Evolutionary conservation across 345 rosid species (phyloP).

Genomic region (Raphanus sativus): DNA sequence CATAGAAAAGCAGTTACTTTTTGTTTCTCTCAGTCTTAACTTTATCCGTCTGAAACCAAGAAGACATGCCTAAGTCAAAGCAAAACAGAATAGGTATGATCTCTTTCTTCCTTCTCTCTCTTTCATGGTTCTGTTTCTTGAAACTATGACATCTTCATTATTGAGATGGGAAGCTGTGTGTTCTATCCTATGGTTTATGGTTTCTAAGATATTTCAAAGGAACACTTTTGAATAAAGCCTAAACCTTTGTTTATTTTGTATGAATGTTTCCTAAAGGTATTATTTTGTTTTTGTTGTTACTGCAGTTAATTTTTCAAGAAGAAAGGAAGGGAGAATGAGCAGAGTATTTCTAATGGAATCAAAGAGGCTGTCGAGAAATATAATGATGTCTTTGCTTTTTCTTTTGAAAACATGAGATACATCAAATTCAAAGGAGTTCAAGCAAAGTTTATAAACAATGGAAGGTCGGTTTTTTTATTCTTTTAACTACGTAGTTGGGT

Average conservation of each 20-base stretch:
- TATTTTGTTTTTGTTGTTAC: not conserved
- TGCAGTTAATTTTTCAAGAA: slow-evolving; percentile 87
- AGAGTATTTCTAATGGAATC: slow-evolving; percentile 55
- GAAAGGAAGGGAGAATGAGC: slow-evolving; percentile 92
- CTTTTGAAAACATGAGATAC: too few species aligned
- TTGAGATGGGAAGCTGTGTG: not conserved
- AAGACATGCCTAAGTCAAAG: slow-evolving; percentile 92
- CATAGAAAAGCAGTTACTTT: too few species aligned
- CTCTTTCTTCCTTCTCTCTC: not conserved
- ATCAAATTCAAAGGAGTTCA: too few species aligned
- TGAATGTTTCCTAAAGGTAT: too few species aligned
- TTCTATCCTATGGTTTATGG: slow-evolving; percentile 32
- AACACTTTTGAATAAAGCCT: not conserved
- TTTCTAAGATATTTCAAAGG: slow-evolving; percentile 4
- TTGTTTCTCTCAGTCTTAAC: too few species aligned
- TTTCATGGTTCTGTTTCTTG: not conserved
- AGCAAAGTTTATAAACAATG: too few species aligned
- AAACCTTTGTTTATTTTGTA: not conserved
- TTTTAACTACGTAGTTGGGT: too few species aligned
- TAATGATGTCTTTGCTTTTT: slow-evolving; percentile 63
- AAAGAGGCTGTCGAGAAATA: slow-evolving; percentile 67
- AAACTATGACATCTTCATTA: not conserved
- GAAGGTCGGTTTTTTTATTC: too few species aligned
- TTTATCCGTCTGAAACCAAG: too few species aligned
- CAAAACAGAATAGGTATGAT: slow-evolving; percentile 64